A percentile compares a stretch with the other conserved stretches of the same genome.
These are phyloP conservation scores for Jaapia argillacea DNA, from an alignment of 768 basidiomycete species.

Conservation along the genomic window DNA sequence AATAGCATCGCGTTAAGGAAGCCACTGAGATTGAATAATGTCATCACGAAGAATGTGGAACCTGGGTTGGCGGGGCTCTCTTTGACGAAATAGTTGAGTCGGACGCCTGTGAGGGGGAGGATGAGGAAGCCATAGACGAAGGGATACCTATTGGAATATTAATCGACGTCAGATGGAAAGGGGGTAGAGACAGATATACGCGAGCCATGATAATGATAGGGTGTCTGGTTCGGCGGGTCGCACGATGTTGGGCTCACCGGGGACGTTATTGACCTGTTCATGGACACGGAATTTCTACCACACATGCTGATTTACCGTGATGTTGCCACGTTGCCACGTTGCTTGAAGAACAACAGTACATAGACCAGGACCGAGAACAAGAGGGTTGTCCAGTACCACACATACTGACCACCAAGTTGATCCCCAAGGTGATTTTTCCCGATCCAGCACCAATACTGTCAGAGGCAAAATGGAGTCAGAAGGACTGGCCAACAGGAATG, in stretches of 20 bases:
- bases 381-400: conserved; percentile 20
- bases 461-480: too few relatives aligned
- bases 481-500: too few relatives aligned
- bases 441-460: conserved; percentile 23
- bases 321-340: conserved; percentile 16
- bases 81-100: too few relatives aligned
- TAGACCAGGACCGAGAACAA: conserved; percentile 16
- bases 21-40: neutral
- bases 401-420: conserved; percentile 16
- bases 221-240: too few relatives aligned
- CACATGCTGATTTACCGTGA: conserved; percentile 7
- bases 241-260: too few relatives aligned
- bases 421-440: conserved; percentile 5
- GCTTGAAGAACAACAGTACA: conserved; percentile 15
- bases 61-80: too few relatives aligned
- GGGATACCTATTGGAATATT: too few relatives aligned
- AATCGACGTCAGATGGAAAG: too few relatives aligned
- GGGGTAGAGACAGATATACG: too few relatives aligned
- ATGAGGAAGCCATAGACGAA: too few relatives aligned
- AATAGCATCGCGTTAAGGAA: neutral
- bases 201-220: too few relatives aligned
- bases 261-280: neutral
- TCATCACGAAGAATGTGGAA: neutral
- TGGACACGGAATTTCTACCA: neutral
- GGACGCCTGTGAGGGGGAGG: too few relatives aligned